A percentile compares a stretch with the other conserved stretches of the same genome.
phyloP scores from a whole-genome alignment of 257 asterid genomes.

The Penstemon newberryi region DNA sequence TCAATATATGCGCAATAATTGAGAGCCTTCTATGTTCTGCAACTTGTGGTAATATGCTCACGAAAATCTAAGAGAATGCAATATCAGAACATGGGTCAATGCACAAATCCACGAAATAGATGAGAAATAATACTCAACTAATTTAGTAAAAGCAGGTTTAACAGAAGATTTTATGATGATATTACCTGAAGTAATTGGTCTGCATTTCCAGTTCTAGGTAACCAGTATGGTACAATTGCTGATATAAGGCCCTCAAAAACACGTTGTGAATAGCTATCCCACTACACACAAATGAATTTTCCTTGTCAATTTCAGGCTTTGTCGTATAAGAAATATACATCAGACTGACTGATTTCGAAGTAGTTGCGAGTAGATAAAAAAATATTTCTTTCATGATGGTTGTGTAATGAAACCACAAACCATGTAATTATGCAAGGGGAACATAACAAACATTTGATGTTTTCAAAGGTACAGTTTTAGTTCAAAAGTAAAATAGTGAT shows the following conservation, averaged over 20 bases:
- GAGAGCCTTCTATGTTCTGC: conserved; percentile 69
- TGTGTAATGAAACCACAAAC: conserved; percentile 14
- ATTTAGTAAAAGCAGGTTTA: background rate
- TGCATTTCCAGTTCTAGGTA: conserved; percentile 52
- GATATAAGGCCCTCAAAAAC: conserved; percentile 87
- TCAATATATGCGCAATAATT: conserved; percentile 60
- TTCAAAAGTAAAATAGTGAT: background rate
- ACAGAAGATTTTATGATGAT: conserved; percentile 13
- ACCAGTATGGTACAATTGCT: conserved; percentile 87
- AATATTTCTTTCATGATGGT: background rate
- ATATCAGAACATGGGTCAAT: conserved; percentile 24
- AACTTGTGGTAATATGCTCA: conserved; percentile 71
- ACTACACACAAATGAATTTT: conserved; percentile 46
- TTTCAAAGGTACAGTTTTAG: background rate
- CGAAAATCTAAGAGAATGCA: conserved; percentile 61
- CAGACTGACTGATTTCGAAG: background rate
- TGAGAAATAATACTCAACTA: conserved; percentile 8
- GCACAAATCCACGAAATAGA: conserved; percentile 5
- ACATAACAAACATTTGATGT: too few relatives aligned
- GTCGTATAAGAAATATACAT: background rate
- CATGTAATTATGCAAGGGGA: background rate
- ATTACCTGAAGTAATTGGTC: conserved; percentile 85
- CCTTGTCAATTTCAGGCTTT: conserved; percentile 23
- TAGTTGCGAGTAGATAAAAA: conserved; percentile 1
- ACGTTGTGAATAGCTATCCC: conserved; percentile 82